Evolutionary conservation across 495 filamentous ascomycete genomes (phyloP).

Genomic region (Extremus antarcticus): DNA sequence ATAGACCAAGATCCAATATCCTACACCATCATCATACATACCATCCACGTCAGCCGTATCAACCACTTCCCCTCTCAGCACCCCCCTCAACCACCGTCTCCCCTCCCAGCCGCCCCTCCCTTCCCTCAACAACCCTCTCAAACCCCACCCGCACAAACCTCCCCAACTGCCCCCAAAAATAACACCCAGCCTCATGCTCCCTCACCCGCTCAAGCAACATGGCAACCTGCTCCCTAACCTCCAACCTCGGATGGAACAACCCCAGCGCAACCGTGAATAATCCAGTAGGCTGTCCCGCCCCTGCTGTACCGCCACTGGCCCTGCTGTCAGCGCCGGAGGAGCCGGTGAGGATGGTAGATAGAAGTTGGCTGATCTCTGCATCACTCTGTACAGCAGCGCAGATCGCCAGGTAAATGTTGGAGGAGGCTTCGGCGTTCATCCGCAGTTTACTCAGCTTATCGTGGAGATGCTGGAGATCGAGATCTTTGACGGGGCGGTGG

Average conservation of each 20-base stretch:
- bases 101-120: background rate
- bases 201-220: constrained; percentile 73
- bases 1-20: too few species aligned
- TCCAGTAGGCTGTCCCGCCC: constrained; percentile 34
- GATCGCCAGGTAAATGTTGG: constrained; percentile 72
- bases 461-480: constrained; percentile 85
- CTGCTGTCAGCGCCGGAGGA: background rate
- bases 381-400: constrained; percentile 56
- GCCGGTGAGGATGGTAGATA: constrained; percentile 10
- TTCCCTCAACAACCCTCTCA: constrained; percentile 9
- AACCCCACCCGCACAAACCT: constrained; percentile 45
- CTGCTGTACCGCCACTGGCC: background rate
- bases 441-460: constrained; percentile 74
- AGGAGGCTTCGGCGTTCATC: constrained; percentile 53
- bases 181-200: constrained; percentile 77
- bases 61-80: too few species aligned
- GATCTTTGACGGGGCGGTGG: constrained; percentile 62
- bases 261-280: constrained; percentile 88
- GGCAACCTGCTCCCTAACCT: constrained; percentile 66
- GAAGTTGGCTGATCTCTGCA: constrained; percentile 16
- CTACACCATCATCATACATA: too few species aligned
- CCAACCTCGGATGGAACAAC: constrained; percentile 78
- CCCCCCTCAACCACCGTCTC: background rate
- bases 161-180: constrained; percentile 82
- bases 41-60: too few species aligned